Evolutionary conservation across 1,284 basidiomycete species (phyloP), one percentile per base, ranked within the genome.

Genomic region (Moesziomyces aphidis): DNA sequence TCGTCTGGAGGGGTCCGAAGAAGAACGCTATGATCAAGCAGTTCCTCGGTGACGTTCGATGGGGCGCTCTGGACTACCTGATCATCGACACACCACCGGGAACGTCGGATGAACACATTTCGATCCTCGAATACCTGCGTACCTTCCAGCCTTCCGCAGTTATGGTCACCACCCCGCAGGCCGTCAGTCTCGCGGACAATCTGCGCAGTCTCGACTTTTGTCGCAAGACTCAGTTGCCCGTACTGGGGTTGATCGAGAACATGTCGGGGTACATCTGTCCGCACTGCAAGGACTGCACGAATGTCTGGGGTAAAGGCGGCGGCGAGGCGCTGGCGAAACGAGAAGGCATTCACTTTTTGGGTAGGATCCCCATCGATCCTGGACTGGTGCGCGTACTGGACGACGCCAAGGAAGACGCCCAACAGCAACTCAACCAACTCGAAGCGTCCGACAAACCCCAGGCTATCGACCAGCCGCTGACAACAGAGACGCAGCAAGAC

Each of bases 21-120:
- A 99, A 99, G 89, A 97, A 97, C 81, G 97, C 94, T 50, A 99
- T 99, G 97, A 98, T 99, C 80, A 88, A 95, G 79, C 97, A 99
- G 87, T 99, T 99, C 84, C 86, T 99, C 83, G 91, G 91, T 77
- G 95, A 99, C 81, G 97, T 99, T 13, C 87, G 94, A 67, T 99
- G 97, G 97, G 96, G 95, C 53, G 91, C 94, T 49, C 87, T 98
- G 66, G 97, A 99, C 86, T 99, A 95, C 86, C 87, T 99, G 52
- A 90, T 99, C 56, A 92, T 99, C 62, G 97, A 99, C 85, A 99
- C 97, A 6, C 97, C 96, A 8, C 96, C 96, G 78, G 95, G 83
- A 11, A 99, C 97, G 22, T 97, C 95, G 34, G 97, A 99, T 86
- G 97, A 99, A 85, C 97, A 99, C 87, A 90, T 99, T 50, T 95